phyloP scores from a whole-genome alignment of 495 filamentous ascomycete genomes.

The Cercophora scortea region DNA sequence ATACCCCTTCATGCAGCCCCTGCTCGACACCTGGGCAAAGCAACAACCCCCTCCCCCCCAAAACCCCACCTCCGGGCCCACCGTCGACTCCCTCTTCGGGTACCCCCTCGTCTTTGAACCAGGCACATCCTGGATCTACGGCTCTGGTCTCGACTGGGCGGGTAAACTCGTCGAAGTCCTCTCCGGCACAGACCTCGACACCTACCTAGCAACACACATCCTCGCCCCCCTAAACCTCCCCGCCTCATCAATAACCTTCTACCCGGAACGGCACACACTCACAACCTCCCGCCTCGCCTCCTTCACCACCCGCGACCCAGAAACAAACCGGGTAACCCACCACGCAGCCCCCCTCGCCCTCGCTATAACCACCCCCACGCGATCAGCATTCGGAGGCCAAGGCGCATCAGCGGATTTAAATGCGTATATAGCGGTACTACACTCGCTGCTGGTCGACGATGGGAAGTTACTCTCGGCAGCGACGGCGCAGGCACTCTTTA shows the following conservation, averaged over 20 bases:
- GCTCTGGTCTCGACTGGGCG: slow-evolving; percentile 26
- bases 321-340: slow-evolving; percentile 7
- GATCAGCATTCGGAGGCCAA: slow-evolving; percentile 22
- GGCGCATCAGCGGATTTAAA: slow-evolving; percentile 17
- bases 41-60: background rate
- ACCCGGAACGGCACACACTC: slow-evolving; percentile 7
- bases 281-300: slow-evolving; percentile 2
- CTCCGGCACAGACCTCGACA: slow-evolving; percentile 16
- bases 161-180: slow-evolving; percentile 23
- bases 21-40: slow-evolving; percentile 10
- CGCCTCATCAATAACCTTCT: slow-evolving; percentile 17
- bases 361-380: background rate
- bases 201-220: slow-evolving; percentile 20
- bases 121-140: slow-evolving; percentile 29
- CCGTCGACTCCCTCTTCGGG: slow-evolving; percentile 18
- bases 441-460: slow-evolving; percentile 24
- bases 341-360: background rate
- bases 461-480: slow-evolving; percentile 18
- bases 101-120: slow-evolving; percentile 30
- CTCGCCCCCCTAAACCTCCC: slow-evolving; percentile 13
- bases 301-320: slow-evolving; percentile 12
- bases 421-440: slow-evolving; percentile 21
- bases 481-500: slow-evolving; percentile 21
- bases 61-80: background rate
- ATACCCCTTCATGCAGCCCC: slow-evolving; percentile 21